Evolutionary conservation across 1,284 basidiomycete genomes (phyloP).

Genomic region (Peniophora sp.): DNA sequence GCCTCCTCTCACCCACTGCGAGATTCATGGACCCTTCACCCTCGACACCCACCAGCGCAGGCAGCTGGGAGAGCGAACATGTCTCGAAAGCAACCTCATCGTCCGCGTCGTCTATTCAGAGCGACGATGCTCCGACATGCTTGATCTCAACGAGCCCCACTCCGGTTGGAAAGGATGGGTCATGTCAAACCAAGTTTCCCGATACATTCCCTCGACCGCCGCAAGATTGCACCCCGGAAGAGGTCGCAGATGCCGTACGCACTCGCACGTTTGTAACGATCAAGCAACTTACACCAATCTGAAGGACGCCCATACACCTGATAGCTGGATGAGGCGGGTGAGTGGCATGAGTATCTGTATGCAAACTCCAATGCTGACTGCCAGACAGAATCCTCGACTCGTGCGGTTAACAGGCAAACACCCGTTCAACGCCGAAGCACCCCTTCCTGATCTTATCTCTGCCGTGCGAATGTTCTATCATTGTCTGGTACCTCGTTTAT

Average conservation of each 20-base stretch:
- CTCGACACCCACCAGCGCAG: no score
- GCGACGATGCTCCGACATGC: no score
- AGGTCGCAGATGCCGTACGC: neutral
- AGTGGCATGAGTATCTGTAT: neutral
- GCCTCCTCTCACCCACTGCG: no score
- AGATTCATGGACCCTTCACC: no score
- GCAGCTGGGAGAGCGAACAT: no score
- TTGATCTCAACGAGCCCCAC: no score
- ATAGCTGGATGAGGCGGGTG: constrained; percentile 27
- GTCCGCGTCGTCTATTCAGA: no score
- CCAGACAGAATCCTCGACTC: constrained; percentile 21
- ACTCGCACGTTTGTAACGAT: neutral
- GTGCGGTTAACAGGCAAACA: constrained; percentile 53
- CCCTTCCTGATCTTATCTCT: constrained; percentile 33
- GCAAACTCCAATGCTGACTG: constrained; percentile 16
- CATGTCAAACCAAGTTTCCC: neutral
- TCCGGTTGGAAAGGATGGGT: no score
- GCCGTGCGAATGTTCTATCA: constrained; percentile 13
- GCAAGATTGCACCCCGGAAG: neutral
- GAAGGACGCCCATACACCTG: constrained; percentile 29
- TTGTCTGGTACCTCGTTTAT: neutral
- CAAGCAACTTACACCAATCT: neutral
- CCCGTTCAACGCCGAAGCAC: constrained; percentile 55
- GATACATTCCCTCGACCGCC: neutral
- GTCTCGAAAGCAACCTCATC: no score